phyloP scores from a whole-genome alignment of 352 stramenopile species.

The Globisporangium canariense region DNA sequence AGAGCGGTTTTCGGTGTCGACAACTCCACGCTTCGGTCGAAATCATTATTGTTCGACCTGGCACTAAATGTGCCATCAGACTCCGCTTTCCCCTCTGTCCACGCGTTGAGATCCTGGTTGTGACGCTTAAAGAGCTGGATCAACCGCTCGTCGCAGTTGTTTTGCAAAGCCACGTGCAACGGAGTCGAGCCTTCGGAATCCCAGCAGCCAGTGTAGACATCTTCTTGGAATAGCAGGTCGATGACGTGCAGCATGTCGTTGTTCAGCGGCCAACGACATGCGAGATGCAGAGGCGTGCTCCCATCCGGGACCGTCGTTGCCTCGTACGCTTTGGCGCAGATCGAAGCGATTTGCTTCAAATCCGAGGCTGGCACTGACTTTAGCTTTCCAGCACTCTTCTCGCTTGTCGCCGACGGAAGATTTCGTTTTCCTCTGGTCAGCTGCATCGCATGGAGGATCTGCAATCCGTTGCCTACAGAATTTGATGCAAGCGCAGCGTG shows the following conservation, averaged over 20 bases:
- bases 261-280: conserved; percentile 34
- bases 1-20: conserved; percentile 37
- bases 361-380: neutral
- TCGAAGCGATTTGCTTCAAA: conserved; percentile 8
- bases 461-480: conserved; percentile 35
- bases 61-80: neutral
- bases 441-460: conserved; percentile 35
- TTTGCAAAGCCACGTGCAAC: conserved; percentile 50
- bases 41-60: neutral
- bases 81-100: conserved; percentile 44
- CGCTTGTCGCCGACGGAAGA: neutral
- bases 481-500: conserved; percentile 40
- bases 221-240: conserved; percentile 38
- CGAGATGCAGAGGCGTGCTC: conserved; percentile 51
- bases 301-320: conserved; percentile 23
- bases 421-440: conserved; percentile 12
- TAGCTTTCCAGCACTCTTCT: neutral
- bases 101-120: conserved; percentile 54
- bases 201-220: conserved; percentile 47
- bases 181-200: conserved; percentile 42
- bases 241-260: conserved; percentile 36
- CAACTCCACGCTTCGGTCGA: conserved; percentile 6
- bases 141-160: conserved; percentile 36
- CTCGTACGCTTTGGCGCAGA: conserved; percentile 26
- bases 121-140: conserved; percentile 48